Evolutionary conservation across 257 asterid species (phyloP), one percentile per base, ranked within the genome.

Genomic region (Solanum ossicruentum): DNA sequence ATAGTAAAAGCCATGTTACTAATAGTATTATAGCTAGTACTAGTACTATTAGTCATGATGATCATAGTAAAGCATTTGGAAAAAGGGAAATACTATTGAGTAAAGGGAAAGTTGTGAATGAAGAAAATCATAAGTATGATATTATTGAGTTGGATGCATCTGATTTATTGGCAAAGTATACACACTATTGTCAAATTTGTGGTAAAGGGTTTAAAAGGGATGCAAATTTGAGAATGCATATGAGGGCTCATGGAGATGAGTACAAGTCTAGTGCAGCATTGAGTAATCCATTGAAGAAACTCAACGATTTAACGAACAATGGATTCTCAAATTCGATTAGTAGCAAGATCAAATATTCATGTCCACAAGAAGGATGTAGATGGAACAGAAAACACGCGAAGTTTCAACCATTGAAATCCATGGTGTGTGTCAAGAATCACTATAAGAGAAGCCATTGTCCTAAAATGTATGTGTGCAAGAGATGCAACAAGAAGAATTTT

Each of bases 171-270:
- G 99, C 99, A 0, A 94, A 95, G 83, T 94, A 95, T 87, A 96
- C 99, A 51, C 99, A 96, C 89, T 96, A 94, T 86, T 96, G 99
- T 90, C 89, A 93, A 6, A 90, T 96, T 5, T 96, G 99, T 86
- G 98, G 98, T 3, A 96, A 96, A 85, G 99, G 99, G 57, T 96
- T 95, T 85, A 96, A 96, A 84, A 85, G 99, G 55, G 99, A 96
- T 58, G 99, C 99, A 26, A 96, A 96, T 86, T 85, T 96, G 71
- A 86, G 99, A 81, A 96, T 96, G 99, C 99, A 96, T 86, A 96
- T 96, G 99, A 91, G 99, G 86, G 99, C 98, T 49, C 99, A 96
- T 65, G 99, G 99, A 1, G 98, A 96, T 28, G 97, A 93, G 91
- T 96, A 96, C 91, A 96, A 96, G 84, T 94, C 99, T 47, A 92